Base-by-base conservation (phyloP, 495 filamentous ascomycete genomes). In the Aspergillus panamensis region DNA sequence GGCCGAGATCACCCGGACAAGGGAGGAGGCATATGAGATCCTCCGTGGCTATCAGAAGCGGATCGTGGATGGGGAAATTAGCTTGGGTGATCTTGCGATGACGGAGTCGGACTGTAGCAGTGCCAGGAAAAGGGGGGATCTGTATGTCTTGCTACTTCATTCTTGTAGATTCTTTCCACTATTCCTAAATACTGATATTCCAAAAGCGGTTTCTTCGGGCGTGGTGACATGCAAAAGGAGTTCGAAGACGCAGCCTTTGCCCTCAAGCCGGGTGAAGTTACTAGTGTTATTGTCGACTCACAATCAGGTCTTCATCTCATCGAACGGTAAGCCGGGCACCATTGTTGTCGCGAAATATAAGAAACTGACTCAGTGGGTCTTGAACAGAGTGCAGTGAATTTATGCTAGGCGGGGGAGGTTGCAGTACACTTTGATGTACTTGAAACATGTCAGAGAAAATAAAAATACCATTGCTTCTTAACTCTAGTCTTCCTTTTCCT, bases 171-270 rank as follows among this genome's bases (percentile, higher is more conserved):
- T 37, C 14, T 16, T 47, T 31, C n/a, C 19, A 6, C 10, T 40
- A n/a, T 14, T 45, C 17, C 35, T 33, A 13, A 30, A 8, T 19
- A 39, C 70, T 78, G 60, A 75, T 55, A 17, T 37, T 59, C 48
- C 21, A 57, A 6, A 48, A 90, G 87, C 48, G 94, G 94, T 1
- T 96, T 91, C 71, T 98, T 98, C 66, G 91, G 90, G 20, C 84
- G 75, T 55, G 88, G 90, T 6, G 94, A 98, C 64, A 98, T 98
- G 94, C 94, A 98, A 67, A 96, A 93, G 78, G 94, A 97, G 73
- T 98, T 98, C 62, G 94, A 97, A 72, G 91, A 96, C 31, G 91
- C 92, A 0, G 87, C 93, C 4, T 97, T 97, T 76, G 85, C 85
- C 13, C 74, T 98, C 32, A 83, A 91, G 68, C 86, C 86, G 0